Percentiles rank a stretch among this genome's conserved stretches.
phyloP scores from a whole-genome alignment of 1,139 yeast species.

The Waltiozyma solani region DNA sequence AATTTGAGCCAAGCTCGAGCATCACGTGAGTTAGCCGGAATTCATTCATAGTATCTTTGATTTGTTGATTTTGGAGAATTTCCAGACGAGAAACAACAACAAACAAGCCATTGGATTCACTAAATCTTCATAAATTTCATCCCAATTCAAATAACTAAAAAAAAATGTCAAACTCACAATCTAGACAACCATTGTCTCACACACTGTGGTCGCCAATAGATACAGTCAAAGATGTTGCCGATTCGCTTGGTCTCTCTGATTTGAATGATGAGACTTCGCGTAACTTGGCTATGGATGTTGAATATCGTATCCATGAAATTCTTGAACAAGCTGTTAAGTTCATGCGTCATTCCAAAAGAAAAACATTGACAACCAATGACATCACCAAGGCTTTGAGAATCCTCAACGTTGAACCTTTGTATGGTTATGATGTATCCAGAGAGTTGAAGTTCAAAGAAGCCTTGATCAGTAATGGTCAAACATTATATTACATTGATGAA shows the following conservation, averaged over 20 bases:
- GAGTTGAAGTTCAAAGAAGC: constrained; percentile 71
- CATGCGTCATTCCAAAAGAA: constrained; percentile 89
- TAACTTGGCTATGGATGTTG: constrained; percentile 97
- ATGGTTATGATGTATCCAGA: constrained; percentile 56
- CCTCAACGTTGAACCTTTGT: constrained; percentile 80
- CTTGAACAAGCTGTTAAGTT: constrained; percentile 92
- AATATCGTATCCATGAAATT: constrained; percentile 91
- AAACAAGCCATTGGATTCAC: too few species aligned
- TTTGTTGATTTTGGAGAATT: too few species aligned
- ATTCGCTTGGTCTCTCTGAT: constrained; percentile 67
- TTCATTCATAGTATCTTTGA: too few species aligned
- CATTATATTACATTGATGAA: constrained; percentile 82
- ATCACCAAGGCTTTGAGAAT: constrained; percentile 74
- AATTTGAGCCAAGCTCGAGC: too few species aligned
- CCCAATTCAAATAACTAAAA: too few species aligned
- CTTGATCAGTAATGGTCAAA: constrained; percentile 86
- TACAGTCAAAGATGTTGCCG: constrained; percentile 95
- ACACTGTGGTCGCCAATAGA: constrained; percentile 97
- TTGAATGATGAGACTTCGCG: constrained; percentile 90
- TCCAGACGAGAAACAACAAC: too few species aligned
- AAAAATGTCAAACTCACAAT: constrained; percentile 8
- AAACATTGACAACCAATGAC: constrained; percentile 72
- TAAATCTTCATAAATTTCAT: too few species aligned
- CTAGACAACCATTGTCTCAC: constrained; percentile 41
- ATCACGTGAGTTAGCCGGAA: too few species aligned